Conservation (phyloP, 192 early-diverging fungal genomes). For the Oehlia diaphana region DNA sequence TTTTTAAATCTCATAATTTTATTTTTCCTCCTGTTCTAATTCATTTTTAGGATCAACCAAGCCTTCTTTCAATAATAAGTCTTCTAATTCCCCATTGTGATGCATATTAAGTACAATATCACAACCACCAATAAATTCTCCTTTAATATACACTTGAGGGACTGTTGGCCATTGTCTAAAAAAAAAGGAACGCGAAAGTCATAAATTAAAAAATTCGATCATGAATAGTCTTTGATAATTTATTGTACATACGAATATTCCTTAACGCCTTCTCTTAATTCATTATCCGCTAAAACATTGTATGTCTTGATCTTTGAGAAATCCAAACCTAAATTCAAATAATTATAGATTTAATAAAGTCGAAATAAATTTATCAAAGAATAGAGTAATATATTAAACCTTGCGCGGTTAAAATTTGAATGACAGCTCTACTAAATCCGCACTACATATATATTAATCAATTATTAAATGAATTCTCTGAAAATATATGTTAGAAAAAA, state of each 20-base stretch:
- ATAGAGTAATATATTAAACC: slow-evolving; percentile 37
- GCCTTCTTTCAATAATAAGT: slow-evolving; percentile 74
- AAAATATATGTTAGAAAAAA: too few relatives aligned
- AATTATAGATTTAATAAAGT: neutral
- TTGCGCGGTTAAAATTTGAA: slow-evolving; percentile 84
- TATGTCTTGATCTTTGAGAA: slow-evolving; percentile 62
- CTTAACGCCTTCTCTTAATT: slow-evolving; percentile 91
- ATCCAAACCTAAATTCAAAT: slow-evolving; percentile 63
- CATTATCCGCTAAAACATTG: slow-evolving; percentile 88
- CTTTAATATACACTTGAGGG: slow-evolving; percentile 94
- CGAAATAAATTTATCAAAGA: neutral
- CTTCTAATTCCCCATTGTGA: slow-evolving; percentile 85
- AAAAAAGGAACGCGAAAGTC: neutral
- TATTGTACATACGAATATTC: slow-evolving; percentile 73
- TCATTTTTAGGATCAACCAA: slow-evolving; percentile 29
- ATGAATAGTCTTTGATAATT: neutral
- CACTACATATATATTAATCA: slow-evolving; percentile 52
- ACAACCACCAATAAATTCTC: slow-evolving; percentile 94
- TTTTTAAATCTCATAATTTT: neutral
- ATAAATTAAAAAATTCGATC: too few relatives aligned
- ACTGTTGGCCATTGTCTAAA: slow-evolving; percentile 88
- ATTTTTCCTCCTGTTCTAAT: neutral
- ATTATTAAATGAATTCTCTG: neutral
- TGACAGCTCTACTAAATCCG: slow-evolving; percentile 91
- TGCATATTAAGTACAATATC: slow-evolving; percentile 92